Percentiles rank a stretch among this genome's conserved stretches.
phyloP scores from a whole-genome alignment of 345 rosid species.

The Diplotaxis tenuifolia region DNA sequence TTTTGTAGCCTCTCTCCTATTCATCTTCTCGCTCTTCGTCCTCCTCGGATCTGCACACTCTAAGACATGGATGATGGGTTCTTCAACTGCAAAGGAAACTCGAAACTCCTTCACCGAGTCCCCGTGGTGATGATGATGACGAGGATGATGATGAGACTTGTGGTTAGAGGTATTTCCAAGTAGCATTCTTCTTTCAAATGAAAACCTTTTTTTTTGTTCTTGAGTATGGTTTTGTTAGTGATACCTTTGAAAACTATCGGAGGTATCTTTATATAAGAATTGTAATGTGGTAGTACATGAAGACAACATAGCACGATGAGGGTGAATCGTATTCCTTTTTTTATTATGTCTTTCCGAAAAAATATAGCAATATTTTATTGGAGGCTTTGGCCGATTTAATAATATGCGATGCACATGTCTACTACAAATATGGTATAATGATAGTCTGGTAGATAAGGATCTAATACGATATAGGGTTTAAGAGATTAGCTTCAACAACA shows the following conservation, averaged over 20 bases:
- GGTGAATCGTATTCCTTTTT: slow-evolving; percentile 26
- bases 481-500: slow-evolving; percentile 24
- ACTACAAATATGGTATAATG: slow-evolving; percentile 11
- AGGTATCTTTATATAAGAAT: slow-evolving; percentile 18
- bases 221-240: slow-evolving; percentile 7
- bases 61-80: slow-evolving; percentile 10
- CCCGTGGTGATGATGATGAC: not conserved
- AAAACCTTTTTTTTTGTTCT: not conserved
- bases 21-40: slow-evolving; percentile 18
- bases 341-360: slow-evolving; percentile 16
- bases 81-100: slow-evolving; percentile 19
- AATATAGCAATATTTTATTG: not conserved
- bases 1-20: slow-evolving; percentile 7
- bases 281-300: not conserved
- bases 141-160: slow-evolving; percentile 25
- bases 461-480: slow-evolving; percentile 7
- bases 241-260: slow-evolving; percentile 3
- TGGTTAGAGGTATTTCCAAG: slow-evolving; percentile 22
- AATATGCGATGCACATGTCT: slow-evolving; percentile 20
- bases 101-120: slow-evolving; percentile 20
- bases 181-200: slow-evolving; percentile 9
- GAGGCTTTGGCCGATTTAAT: slow-evolving; percentile 13
- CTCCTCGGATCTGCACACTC: slow-evolving; percentile 21
- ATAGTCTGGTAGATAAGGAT: slow-evolving; percentile 12
- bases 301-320: not conserved